phyloP scores from a whole-genome alignment of 805 yeast species.

The Candida rishiriensis region DNA sequence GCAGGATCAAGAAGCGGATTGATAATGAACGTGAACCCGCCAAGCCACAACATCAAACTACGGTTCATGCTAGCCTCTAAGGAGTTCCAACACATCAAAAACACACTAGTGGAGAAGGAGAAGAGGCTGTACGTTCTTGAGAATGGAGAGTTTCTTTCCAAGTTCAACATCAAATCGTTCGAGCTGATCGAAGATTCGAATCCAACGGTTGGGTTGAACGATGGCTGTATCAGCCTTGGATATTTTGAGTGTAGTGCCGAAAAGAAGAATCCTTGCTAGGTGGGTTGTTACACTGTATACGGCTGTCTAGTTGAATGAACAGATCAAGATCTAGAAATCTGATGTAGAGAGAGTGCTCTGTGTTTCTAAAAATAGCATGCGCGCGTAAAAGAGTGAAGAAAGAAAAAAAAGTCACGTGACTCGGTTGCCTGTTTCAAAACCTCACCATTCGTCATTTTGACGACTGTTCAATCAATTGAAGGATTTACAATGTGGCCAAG shows the following conservation, averaged over 20 bases:
- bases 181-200: constrained; percentile 57
- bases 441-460: too few species aligned
- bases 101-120: constrained; percentile 21
- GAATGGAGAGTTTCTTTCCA: constrained; percentile 24
- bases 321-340: too few species aligned
- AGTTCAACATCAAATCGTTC: constrained; percentile 42
- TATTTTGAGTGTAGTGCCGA: constrained; percentile 50
- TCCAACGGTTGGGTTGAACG: constrained; percentile 43
- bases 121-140: constrained; percentile 16
- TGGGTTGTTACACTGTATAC: not conserved
- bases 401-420: too few species aligned
- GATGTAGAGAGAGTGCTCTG: too few species aligned
- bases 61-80: constrained; percentile 17
- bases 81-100: constrained; percentile 21
- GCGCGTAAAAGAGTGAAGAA: too few species aligned
- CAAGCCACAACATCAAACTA: constrained; percentile 29
- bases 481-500: too few species aligned
- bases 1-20: constrained; percentile 12
- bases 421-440: too few species aligned
- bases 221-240: constrained; percentile 49
- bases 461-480: too few species aligned
- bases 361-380: too few species aligned
- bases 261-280: constrained; percentile 37
- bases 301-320: not conserved
- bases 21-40: constrained; percentile 27